Evolutionary conservation across 2,329 filamentous ascomycete species (phyloP), one percentile per base, ranked within the genome.

Genomic region (Sordariomycetes sp.): DNA sequence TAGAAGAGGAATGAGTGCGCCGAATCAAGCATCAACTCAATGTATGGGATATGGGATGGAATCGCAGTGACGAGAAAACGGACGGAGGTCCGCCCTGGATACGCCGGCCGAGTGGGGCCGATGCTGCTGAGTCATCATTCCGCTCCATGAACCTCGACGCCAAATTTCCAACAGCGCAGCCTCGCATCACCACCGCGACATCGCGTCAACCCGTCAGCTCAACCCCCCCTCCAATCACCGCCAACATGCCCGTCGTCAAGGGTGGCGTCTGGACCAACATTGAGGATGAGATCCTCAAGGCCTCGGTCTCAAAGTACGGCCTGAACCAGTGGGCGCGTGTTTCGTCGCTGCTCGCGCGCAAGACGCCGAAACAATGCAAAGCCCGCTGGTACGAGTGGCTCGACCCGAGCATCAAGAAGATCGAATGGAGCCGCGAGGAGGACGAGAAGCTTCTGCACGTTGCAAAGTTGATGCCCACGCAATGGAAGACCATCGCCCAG

Each of bases 321-420:
- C 80, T 96, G 60, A 94, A 96, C 68, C 94, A 99, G 74, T 99
- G 94, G 94, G 92, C 94, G 68, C 92, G 94, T 72, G 94, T 97
- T 62, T 96, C 94, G 58, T 97, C 94, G 59, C 82, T 99, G 62
- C 85, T 99, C 63, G 92, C 92, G 69, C 89, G 95, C 67, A 99
- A 99, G 73, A 97, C 94, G 35, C 86, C 94, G 55, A 99, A 99
- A 76, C 94, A 99, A 76, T 99, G 94, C 83, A 99, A 99, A 76
- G 92, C 94, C 60, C 82, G 94, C 75, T 99, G 94, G 94, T 85
- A 86, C 69, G 92, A 99, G 80, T 99, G 94, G 92, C 82, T 99
- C 63, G 94, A 99, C 68, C 94, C 94, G 22, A 89, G 89, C 68
- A 97, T 99, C 76, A 89, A 92, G 67, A 99, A 99, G 78, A 94